Conservation (phyloP, 208 protist species). For the Crithidia acanthocephali region DNA sequence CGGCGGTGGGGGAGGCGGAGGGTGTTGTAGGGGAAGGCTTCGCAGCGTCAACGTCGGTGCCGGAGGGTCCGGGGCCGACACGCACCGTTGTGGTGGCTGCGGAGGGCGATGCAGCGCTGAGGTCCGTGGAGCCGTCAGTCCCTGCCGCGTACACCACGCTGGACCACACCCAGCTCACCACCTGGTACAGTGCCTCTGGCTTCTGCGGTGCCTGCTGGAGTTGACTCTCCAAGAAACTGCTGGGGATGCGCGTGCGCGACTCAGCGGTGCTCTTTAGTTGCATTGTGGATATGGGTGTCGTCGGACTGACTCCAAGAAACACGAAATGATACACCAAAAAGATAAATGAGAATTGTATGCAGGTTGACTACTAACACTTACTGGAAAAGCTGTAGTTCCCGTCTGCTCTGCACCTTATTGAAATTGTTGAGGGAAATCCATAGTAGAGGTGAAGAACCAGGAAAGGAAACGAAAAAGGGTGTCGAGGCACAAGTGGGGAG, state of each 20-base stretch:
- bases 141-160: conserved; percentile 20
- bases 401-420: too few relatives aligned
- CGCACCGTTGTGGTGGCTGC: not conserved
- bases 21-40: not conserved
- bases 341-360: too few relatives aligned
- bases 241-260: conserved; percentile 2
- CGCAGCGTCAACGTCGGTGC: not conserved
- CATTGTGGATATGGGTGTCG: not conserved
- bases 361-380: too few relatives aligned
- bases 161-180: conserved; percentile 27
- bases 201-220: conserved; percentile 18
- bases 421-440: too few relatives aligned
- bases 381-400: too few relatives aligned
- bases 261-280: not conserved
- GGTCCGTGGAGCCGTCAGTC: not conserved
- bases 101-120: not conserved
- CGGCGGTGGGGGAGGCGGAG: not conserved
- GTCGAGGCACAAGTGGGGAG: too few relatives aligned
- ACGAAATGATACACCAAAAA: too few relatives aligned
- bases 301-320: too few relatives aligned
- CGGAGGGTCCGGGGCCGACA: too few relatives aligned
- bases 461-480: too few relatives aligned
- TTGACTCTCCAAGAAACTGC: conserved; percentile 12
- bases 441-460: too few relatives aligned
- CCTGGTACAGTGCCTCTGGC: conserved; percentile 25